Conservation (phyloP, 768 basidiomycete genomes). For the Lactarius akahatsu region DNA sequence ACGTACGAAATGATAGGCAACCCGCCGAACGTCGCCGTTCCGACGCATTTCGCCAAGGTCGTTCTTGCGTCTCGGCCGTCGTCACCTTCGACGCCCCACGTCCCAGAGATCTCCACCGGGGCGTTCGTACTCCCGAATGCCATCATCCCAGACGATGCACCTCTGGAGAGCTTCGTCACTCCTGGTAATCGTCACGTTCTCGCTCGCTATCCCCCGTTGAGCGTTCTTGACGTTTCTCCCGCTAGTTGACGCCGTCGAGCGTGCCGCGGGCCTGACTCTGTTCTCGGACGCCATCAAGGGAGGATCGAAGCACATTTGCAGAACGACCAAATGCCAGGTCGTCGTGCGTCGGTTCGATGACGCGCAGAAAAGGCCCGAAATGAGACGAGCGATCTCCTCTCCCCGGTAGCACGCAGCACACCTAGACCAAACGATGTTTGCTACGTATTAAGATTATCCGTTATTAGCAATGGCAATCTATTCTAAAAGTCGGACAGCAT, state of each 20-base stretch:
- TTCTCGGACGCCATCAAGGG: slow-evolving; percentile 80
- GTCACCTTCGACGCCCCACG: slow-evolving; percentile 67
- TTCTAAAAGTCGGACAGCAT: slow-evolving; percentile 66
- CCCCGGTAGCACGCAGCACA: slow-evolving; percentile 32
- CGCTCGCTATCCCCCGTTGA: background rate
- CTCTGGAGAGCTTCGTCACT: slow-evolving; percentile 76
- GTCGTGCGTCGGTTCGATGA: slow-evolving; percentile 91
- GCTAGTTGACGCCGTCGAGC: slow-evolving; percentile 88
- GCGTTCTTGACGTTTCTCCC: slow-evolving; percentile 8
- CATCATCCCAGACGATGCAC: slow-evolving; percentile 80
- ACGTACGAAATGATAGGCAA: slow-evolving; percentile 93
- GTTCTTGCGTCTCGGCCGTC: slow-evolving; percentile 74
- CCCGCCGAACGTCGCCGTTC: slow-evolving; percentile 88
- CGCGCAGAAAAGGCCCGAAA: slow-evolving; percentile 63
- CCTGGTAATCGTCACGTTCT: slow-evolving; percentile 55
- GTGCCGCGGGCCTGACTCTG: slow-evolving; percentile 82
- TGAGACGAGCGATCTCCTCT: slow-evolving; percentile 53
- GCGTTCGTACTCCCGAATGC: slow-evolving; percentile 97
- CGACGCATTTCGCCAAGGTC: slow-evolving; percentile 98
- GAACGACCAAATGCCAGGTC: slow-evolving; percentile 84
- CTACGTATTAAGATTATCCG: slow-evolving; percentile 5
- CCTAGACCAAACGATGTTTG: background rate
- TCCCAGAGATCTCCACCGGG: slow-evolving; percentile 78
- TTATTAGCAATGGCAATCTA: slow-evolving; percentile 21
- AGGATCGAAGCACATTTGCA: slow-evolving; percentile 82